Evolutionary conservation across 495 filamentous ascomycete genomes (phyloP).

Genomic region (Penicillium argentinense): DNA sequence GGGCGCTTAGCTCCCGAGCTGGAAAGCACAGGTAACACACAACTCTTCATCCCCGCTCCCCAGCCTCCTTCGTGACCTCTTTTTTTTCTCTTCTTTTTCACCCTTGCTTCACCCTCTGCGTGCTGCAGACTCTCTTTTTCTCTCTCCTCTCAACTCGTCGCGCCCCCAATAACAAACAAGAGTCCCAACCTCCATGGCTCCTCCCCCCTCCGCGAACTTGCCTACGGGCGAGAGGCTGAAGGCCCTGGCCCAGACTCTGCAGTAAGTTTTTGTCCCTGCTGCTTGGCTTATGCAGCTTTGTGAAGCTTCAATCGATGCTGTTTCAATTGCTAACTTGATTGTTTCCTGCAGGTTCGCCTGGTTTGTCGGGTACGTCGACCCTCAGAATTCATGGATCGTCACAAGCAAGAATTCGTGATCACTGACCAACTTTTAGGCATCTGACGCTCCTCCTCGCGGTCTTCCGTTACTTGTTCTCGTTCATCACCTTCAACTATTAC

Average conservation of each 20-base stretch:
- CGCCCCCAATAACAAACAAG: no score
- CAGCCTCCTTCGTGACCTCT: constrained; percentile 23
- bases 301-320: constrained; percentile 12
- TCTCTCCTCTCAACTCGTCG: constrained; percentile 1
- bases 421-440: constrained; percentile 57
- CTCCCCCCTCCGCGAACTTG: constrained; percentile 68
- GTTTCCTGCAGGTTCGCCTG: constrained; percentile 59
- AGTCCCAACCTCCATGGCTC: constrained; percentile 61
- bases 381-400: constrained; percentile 5
- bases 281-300: constrained; percentile 18
- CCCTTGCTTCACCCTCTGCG: not conserved
- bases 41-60: constrained; percentile 25
- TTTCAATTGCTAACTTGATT: constrained; percentile 44
- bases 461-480: constrained; percentile 76
- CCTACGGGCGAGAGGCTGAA: constrained; percentile 73
- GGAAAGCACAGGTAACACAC: constrained; percentile 26
- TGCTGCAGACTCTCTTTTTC: constrained; percentile 2
- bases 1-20: constrained; percentile 18
- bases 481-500: constrained; percentile 79
- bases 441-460: constrained; percentile 80
- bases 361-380: constrained; percentile 80
- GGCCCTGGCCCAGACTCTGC: constrained; percentile 79
- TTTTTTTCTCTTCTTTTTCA: constrained; percentile 10
- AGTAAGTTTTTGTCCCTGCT: constrained; percentile 56
- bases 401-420: not conserved